These are phyloP conservation scores for Amphicarpaea edgeworthii DNA, from an alignment of 306 rosid genomes.

Conservation along the genomic window DNA sequence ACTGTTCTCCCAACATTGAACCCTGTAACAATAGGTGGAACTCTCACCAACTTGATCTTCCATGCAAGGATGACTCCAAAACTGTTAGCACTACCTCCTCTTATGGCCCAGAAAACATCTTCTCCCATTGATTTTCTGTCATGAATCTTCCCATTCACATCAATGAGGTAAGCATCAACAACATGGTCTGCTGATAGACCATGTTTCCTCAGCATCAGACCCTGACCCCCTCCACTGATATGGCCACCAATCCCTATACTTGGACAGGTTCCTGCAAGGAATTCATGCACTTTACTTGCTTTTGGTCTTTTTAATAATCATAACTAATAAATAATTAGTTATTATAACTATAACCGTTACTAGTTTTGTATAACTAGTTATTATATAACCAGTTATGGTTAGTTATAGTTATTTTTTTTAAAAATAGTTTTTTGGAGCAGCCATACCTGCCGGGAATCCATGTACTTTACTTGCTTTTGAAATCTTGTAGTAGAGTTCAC, in stretches of 20 bases:
- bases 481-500: constrained; percentile 65
- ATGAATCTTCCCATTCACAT: constrained; percentile 52
- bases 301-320: no score
- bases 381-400: no score
- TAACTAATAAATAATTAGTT: no score
- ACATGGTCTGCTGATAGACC: constrained; percentile 65
- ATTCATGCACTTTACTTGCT: constrained; percentile 54
- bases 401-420: no score
- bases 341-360: no score
- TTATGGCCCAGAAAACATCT: constrained; percentile 73
- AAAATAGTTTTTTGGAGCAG: no score
- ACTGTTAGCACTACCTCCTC: constrained; percentile 71
- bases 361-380: no score
- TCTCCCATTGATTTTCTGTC: constrained; percentile 65
- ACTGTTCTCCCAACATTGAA: constrained; percentile 51
- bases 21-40: constrained; percentile 54
- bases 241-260: constrained; percentile 70
- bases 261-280: constrained; percentile 63
- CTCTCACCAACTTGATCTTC: constrained; percentile 58
- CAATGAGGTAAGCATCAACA: constrained; percentile 63
- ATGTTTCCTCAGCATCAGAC: constrained; percentile 56
- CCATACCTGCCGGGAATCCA: constrained; percentile 70
- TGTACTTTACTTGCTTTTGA: constrained; percentile 49
- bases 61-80: constrained; percentile 66
- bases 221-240: constrained; percentile 64